These are phyloP conservation scores for Mucor plumbeus DNA, from an alignment of 371 early-diverging fungal species.

Conservation along the genomic window DNA sequence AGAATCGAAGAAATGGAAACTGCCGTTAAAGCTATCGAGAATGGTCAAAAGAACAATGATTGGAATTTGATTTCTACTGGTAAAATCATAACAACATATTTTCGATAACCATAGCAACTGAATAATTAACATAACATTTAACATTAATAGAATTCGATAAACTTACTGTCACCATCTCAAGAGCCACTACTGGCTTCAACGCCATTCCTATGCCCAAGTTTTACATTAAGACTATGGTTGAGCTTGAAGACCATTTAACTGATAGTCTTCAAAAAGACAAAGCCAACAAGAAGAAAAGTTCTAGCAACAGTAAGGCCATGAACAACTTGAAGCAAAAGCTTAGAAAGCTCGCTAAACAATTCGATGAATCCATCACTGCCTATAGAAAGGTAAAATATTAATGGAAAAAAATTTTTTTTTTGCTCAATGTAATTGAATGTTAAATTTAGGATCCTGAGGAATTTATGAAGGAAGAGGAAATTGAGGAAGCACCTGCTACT, in stretches of 20 bases:
- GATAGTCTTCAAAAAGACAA: slow-evolving; percentile 59
- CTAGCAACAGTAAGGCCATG: slow-evolving; percentile 81
- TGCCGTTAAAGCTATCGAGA: slow-evolving; percentile 69
- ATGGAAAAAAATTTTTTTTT: neutral
- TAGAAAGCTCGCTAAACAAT: slow-evolving; percentile 84
- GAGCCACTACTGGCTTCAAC: slow-evolving; percentile 72
- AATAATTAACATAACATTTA: neutral
- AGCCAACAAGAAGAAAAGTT: slow-evolving; percentile 84
- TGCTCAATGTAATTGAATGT: neutral
- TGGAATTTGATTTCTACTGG: slow-evolving; percentile 86
- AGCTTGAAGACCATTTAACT: slow-evolving; percentile 76
- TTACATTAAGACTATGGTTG: slow-evolving; percentile 79
- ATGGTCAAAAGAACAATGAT: slow-evolving; percentile 86
- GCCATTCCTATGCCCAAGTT: slow-evolving; percentile 73
- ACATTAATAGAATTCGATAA: slow-evolving; percentile 81
- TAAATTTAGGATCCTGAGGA: slow-evolving; percentile 51
- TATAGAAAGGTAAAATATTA: slow-evolving; percentile 63
- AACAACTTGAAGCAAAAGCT: slow-evolving; percentile 92
- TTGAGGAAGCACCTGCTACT: slow-evolving; percentile 29
- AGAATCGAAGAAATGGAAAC: slow-evolving; percentile 72
- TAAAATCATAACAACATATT: slow-evolving; percentile 35
- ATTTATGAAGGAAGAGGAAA: slow-evolving; percentile 59
- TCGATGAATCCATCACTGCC: slow-evolving; percentile 73
- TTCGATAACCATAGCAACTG: neutral
- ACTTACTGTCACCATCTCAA: slow-evolving; percentile 73